Evolutionary conservation across 2,329 filamentous ascomycete species (phyloP), one percentile per base, ranked within the genome.

Genomic region (Rutstroemia sp.): DNA sequence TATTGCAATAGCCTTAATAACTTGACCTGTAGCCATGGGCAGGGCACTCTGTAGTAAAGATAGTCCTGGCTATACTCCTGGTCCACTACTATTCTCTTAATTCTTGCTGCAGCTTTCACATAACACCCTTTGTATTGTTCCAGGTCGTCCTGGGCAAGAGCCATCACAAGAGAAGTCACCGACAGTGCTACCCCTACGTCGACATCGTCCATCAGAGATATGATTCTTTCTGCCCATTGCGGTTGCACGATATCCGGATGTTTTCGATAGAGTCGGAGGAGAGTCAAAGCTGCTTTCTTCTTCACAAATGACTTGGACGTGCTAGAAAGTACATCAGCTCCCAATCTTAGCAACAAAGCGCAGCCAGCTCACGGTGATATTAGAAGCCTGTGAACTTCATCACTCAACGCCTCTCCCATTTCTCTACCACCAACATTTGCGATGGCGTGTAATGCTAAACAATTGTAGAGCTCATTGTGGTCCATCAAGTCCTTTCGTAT

Each of bases 31-130:
- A 99, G 85, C 94, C 94, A 99, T 2, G 94, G 94, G 69, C 94
- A 99, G 1, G 94, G 94, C n/a, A 99, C 94, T 68, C 96, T 96
- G 78, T 99, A 99, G 76, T 99, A 99, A 25, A 96, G 82, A 70
- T 99, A 99, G 70, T 97, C 94, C 56, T 84, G 81, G 0, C 89
- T 83, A 67, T 89, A 94, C 65, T 99, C 92, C 61, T 87, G 87
- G 64, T 97, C 92, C 25, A 97, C 85, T 16, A 96, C 79, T 63
- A 97, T 88, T 63, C 89, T 86, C 75, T 96, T 96, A 65, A 99
- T 73, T 56, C 91, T 80, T 60, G 89, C 88, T 0, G 92, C 92
- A 34, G 92, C 92, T 74, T 97, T 99, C 61, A 91, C 86, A 70
- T 96, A 97, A 66, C 89, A 89, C 44, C 91, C 92, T 72, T 88